Evolutionary conservation across 345 rosid species (phyloP).

Genomic region (Eucalyptus pauciflora): DNA sequence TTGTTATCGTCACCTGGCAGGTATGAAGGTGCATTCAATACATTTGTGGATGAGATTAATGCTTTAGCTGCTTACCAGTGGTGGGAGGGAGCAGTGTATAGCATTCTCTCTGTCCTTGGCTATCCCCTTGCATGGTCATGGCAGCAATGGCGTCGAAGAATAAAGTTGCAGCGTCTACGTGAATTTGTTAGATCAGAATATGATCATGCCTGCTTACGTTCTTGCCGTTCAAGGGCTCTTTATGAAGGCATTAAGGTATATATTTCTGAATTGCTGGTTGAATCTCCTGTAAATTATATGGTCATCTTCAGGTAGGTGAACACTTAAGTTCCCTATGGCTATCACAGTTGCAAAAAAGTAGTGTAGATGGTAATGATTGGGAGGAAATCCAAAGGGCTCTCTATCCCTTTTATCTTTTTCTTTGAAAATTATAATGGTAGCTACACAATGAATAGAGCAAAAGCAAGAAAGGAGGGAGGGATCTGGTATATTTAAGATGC

Average conservation of each 20-base stretch:
- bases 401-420: not conserved
- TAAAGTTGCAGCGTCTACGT: conserved; percentile 78
- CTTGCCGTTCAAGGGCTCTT: conserved; percentile 98
- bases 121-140: conserved; percentile 98
- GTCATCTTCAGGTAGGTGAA: not conserved
- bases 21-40: conserved; percentile 89
- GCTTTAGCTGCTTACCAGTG: conserved; percentile 92
- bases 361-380: not conserved
- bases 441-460: not conserved
- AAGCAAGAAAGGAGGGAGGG: not conserved
- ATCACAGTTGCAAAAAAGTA: not conserved
- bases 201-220: conserved; percentile 96
- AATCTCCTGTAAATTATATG: not conserved
- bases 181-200: conserved; percentile 98
- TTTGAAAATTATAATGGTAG: not conserved
- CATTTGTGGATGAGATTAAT: conserved; percentile 96
- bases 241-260: conserved; percentile 98
- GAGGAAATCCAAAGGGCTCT: not conserved
- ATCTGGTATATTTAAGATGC: not conserved
- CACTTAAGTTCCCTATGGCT: not conserved
- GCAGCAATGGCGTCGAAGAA: conserved; percentile 92
- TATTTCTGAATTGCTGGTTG: not conserved
- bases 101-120: conserved; percentile 67
- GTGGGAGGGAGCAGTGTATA: conserved; percentile 98
- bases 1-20: conserved; percentile 26